Base-by-base conservation (phyloP, 73 alveolate species). In the Paramecium sonneborni region DNA sequence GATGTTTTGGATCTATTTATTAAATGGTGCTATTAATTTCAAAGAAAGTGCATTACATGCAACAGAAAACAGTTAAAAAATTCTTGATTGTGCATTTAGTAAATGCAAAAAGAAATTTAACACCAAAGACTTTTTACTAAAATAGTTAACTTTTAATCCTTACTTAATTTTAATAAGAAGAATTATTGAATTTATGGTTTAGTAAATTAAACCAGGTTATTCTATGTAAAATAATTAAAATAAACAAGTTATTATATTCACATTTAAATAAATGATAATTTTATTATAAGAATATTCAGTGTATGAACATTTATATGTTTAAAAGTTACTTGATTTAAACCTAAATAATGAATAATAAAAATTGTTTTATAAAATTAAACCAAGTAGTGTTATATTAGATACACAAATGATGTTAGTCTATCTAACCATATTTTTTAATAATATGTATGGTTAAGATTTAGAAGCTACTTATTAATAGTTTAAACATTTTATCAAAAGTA, bases 1-100 rank as follows among this genome's bases (percentile, higher is more conserved):
- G 57, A 35, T 72, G 86, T 72, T 72, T 72, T 72, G 86, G 86
- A 72, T 72, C 14, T 21, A 72, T 37, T 72, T 72, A 72, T 72
- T 72, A 38, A 30, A 72, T 72, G 57, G 58, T 3, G 86, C 86
- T 35, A 26, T 37, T 1, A 72, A 72, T 37, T 72, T 72, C 35
- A 72, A 37, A 37, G 86, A 72, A 38, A 72, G 57, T 15, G 58
- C 55, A 1, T 30, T 72, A 41, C 38, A 37, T 72, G 32, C 57
- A 0, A 72, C 44, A 30, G 84, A 62, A 26, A 26, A 62, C 11
- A 62, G 48, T 30, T 32, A 62, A 62, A 62, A 62, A 62, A 30
- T 62, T 2, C 20, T 62, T 2, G 84, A 62, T 26, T 26, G 84
- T 26, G 84, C 84, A 21, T 62, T 62, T 62, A 32, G 14, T 12